Evolutionary conservation across 2,329 filamentous ascomycete genomes (phyloP).

Genomic region (Trichoderma koningii): DNA sequence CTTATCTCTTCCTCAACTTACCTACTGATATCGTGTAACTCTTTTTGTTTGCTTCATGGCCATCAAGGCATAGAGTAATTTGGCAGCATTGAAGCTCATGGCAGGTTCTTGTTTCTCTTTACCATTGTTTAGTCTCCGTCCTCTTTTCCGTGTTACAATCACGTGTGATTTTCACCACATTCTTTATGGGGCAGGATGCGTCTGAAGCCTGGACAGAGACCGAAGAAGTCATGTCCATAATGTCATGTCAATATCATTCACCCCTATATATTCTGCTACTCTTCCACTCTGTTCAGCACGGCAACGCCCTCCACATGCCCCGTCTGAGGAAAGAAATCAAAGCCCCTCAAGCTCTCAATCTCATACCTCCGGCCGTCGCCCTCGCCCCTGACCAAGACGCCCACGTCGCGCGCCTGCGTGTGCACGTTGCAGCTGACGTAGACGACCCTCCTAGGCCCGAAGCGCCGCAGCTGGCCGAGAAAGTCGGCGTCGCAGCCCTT

Average conservation of each 20-base stretch:
- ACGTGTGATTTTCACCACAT: background rate
- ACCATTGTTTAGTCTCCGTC: background rate
- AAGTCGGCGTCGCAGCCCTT: slow-evolving; percentile 93
- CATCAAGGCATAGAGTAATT: background rate
- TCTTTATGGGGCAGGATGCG: background rate
- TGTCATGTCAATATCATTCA: background rate
- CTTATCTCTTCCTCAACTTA: background rate
- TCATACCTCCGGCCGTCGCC: slow-evolving; percentile 62
- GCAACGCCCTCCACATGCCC: slow-evolving; percentile 70
- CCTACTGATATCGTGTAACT: background rate
- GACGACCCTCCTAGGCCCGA: slow-evolving; percentile 76
- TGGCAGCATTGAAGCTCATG: background rate
- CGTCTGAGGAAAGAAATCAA: slow-evolving; percentile 96
- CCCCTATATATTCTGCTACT: background rate
- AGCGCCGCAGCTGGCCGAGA: slow-evolving; percentile 75
- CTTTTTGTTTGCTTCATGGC: background rate
- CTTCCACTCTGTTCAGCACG: slow-evolving; percentile 60
- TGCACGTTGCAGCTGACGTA: slow-evolving; percentile 99
- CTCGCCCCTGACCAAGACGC: slow-evolving; percentile 75
- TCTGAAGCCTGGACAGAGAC: background rate
- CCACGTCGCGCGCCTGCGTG: slow-evolving; percentile 92
- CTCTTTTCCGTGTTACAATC: background rate
- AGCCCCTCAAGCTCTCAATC: slow-evolving; percentile 87
- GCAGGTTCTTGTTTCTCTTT: background rate
- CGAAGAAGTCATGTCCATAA: background rate